Base-by-base conservation (phyloP, 2,329 filamentous ascomycete species). In the Penicillium verrucosum region DNA sequence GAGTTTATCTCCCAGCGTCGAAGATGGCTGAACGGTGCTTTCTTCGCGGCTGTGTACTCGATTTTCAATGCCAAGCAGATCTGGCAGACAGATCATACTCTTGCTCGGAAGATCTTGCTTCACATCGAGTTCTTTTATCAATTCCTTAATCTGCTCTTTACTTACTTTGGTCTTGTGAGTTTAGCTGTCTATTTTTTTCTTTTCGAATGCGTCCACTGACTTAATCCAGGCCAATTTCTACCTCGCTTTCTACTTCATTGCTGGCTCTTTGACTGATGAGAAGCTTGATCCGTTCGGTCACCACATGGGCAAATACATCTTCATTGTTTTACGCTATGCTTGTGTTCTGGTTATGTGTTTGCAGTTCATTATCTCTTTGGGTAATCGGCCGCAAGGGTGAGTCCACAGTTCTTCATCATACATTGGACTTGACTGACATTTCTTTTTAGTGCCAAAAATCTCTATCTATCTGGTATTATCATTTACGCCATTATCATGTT, bases 21-120 rank as follows among this genome's bases (percentile, higher is more conserved):
- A 71, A 86, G 94, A 75, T 99, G 94, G 94, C 86, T 99, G 60
- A 99, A 99, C 73, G 94, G 94, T 70, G 94, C 94, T 64, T 99
- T 99, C 80, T 99, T 99, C 73, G 95, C 94, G 0, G 94, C 94
- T 42, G 92, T 97, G 51, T 99, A 97, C 80, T 97, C 93, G 1
- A 85, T 97, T 3, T 89, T 97, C 41, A 94, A 99, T 76, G 96
- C 93, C 75, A 87, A 84, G 65, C 95, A 99, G 75, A 87, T 99
- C 69, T 96, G 93, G 89, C 77, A 78, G 25, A 99, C 94, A 0
- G 94, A 97, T 72, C 94, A 99, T 75, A 94, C 91, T 0, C 69
- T 97, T 23, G 82, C 86, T 37, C 89, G 94, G 65, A 99, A 99
- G 76, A 82, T 96, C 25, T 82, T 99, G 34, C 84, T 99, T 51